Evolutionary conservation across 2,329 filamentous ascomycete species (phyloP).

Genomic region (Cercospora sojina): DNA sequence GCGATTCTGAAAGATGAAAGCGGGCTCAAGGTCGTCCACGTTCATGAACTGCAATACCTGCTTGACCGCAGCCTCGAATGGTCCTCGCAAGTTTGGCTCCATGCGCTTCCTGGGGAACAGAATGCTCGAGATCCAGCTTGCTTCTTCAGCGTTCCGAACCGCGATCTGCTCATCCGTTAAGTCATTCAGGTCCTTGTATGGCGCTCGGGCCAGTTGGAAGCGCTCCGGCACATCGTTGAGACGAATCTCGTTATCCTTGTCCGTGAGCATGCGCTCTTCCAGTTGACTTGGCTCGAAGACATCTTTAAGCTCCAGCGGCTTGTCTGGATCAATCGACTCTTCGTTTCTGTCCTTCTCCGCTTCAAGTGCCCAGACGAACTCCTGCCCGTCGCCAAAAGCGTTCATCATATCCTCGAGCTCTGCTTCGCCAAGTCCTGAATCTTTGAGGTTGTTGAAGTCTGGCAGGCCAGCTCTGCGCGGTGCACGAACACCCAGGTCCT

Average conservation of each 20-base stretch:
- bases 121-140: conserved; percentile 84
- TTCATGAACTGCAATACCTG: conserved; percentile 96
- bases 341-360: conserved; percentile 82
- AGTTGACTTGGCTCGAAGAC: conserved; percentile 97
- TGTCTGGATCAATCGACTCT: conserved; percentile 73
- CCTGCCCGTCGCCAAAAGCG: conserved; percentile 92
- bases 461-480: conserved; percentile 69
- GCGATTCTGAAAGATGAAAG: conserved; percentile 96
- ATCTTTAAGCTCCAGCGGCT: conserved; percentile 89
- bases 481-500: conserved; percentile 85
- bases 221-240: conserved; percentile 87
- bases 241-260: conserved; percentile 90
- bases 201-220: conserved; percentile 85
- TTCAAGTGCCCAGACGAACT: conserved; percentile 92
- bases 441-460: conserved; percentile 67
- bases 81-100: conserved; percentile 67
- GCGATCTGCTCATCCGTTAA: conserved; percentile 73
- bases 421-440: conserved; percentile 76
- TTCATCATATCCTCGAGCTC: conserved; percentile 93
- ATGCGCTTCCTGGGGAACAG: conserved; percentile 83
- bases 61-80: conserved; percentile 82
- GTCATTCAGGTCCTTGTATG: conserved; percentile 73
- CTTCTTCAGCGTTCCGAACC: conserved; percentile 70
- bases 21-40: conserved; percentile 89
- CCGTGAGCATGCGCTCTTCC: conserved; percentile 89